These are phyloP conservation scores for Hypoxylon lienhwacheense DNA, from an alignment of 495 filamentous ascomycete species.

Conservation along the genomic window DNA sequence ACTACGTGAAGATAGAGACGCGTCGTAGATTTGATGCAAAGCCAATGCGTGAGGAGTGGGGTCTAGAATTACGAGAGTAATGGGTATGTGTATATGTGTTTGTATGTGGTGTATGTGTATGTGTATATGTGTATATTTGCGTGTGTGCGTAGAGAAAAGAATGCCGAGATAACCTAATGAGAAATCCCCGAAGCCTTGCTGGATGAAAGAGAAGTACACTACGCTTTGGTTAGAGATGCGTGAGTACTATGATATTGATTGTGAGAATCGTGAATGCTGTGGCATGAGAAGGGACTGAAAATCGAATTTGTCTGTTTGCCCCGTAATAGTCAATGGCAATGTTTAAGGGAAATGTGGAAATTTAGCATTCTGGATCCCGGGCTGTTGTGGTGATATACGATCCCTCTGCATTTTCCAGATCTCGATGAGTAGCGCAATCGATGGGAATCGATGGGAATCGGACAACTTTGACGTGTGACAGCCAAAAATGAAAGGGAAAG, in stretches of 20 bases:
- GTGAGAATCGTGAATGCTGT: conserved; percentile 29
- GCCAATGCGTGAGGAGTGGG: conserved; percentile 26
- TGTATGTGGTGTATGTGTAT: background rate
- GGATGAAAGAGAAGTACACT: conserved; percentile 4
- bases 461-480: conserved; percentile 35
- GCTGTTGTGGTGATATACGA: conserved; percentile 35
- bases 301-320: conserved; percentile 37
- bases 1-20: conserved; percentile 30
- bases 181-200: background rate
- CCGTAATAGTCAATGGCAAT: conserved; percentile 39
- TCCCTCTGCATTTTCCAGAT: conserved; percentile 38
- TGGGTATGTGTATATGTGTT: background rate
- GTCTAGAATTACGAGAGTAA: conserved; percentile 41
- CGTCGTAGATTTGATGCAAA: conserved; percentile 28
- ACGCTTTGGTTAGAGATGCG: conserved; percentile 9
- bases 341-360: conserved; percentile 39
- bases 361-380: conserved; percentile 37
- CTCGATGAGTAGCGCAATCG: conserved; percentile 38
- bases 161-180: conserved; percentile 21
- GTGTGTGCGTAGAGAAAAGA: background rate
- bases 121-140: background rate
- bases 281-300: conserved; percentile 25
- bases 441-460: conserved; percentile 30
- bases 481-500: conserved; percentile 25
- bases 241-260: conserved; percentile 8